These are phyloP conservation scores for Eleusine coracana DNA, from an alignment of 176 grass and related monocot species.

Conservation along the genomic window DNA sequence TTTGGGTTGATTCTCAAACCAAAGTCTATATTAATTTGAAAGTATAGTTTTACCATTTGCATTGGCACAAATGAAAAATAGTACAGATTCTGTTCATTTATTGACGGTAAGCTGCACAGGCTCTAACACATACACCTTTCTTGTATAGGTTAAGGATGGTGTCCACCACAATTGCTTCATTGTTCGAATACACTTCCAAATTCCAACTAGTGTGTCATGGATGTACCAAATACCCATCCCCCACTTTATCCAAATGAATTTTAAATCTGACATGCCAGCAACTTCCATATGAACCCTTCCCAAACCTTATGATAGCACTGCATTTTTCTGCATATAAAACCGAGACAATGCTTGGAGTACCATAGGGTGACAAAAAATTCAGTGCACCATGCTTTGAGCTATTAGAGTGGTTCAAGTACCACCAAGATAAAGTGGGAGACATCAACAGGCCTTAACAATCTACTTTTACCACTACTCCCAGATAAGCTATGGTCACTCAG, in stretches of 20 bases:
- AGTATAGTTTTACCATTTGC: too few relatives aligned
- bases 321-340: conserved; percentile 8
- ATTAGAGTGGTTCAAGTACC: not conserved
- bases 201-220: not conserved
- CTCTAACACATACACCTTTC: not conserved
- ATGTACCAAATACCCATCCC: not conserved
- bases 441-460: too few relatives aligned
- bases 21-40: too few relatives aligned
- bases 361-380: not conserved
- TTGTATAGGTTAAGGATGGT: not conserved
- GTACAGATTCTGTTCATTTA: too few relatives aligned
- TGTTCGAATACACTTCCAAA: not conserved
- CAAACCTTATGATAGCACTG: not conserved
- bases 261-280: not conserved
- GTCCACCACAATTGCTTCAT: not conserved
- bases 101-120: too few relatives aligned
- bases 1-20: too few relatives aligned
- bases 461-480: too few relatives aligned
- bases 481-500: too few relatives aligned
- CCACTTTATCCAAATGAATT: not conserved
- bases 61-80: too few relatives aligned
- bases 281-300: not conserved
- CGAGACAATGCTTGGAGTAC: not conserved
- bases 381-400: not conserved
- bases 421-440: not conserved